Percentiles rank a stretch among this genome's conserved stretches.
These are phyloP conservation scores for Edaphochlamys debaryana DNA, from an alignment of 139 green algal species.

Conservation along the genomic window DNA sequence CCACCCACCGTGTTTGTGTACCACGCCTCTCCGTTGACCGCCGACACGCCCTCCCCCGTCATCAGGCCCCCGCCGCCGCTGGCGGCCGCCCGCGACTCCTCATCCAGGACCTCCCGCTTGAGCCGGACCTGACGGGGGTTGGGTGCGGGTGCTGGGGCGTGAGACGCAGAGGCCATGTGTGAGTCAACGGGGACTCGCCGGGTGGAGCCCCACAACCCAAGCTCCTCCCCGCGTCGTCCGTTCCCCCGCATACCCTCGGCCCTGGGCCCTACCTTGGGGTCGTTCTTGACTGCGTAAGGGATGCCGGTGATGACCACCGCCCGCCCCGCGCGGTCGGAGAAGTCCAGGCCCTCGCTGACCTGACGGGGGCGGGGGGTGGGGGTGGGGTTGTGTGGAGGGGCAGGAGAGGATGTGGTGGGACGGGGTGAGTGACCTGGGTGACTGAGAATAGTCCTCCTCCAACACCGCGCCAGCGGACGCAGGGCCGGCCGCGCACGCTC, in stretches of 20 bases:
- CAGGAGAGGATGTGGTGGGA: not conserved
- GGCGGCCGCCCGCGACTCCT: slow-evolving; percentile 44
- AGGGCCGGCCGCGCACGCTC: no score
- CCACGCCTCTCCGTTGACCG: slow-evolving; percentile 39
- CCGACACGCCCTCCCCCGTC: slow-evolving; percentile 7
- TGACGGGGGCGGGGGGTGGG: slow-evolving; percentile 45
- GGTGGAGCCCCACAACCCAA: no score
- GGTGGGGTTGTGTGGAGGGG: no score
- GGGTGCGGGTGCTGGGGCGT: not conserved
- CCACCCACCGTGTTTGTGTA: slow-evolving; percentile 56
- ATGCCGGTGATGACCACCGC: slow-evolving; percentile 96
- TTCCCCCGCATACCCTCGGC: no score
- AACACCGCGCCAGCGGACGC: no score
- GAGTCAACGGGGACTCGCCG: no score
- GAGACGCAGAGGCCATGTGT: no score
- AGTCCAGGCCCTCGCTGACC: slow-evolving; percentile 98
- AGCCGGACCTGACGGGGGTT: slow-evolving; percentile 63
- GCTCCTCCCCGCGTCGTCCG: no score
- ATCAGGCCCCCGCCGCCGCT: slow-evolving; percentile 23
- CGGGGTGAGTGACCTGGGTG: no score
- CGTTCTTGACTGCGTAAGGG: slow-evolving; percentile 83
- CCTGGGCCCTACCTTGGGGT: slow-evolving; percentile 61
- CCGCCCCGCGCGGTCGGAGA: slow-evolving; percentile 88
- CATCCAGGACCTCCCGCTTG: slow-evolving; percentile 89
- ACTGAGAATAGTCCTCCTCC: no score